phyloP scores from a whole-genome alignment of 129 eudicot species.

The Flaveria ramosissima region DNA sequence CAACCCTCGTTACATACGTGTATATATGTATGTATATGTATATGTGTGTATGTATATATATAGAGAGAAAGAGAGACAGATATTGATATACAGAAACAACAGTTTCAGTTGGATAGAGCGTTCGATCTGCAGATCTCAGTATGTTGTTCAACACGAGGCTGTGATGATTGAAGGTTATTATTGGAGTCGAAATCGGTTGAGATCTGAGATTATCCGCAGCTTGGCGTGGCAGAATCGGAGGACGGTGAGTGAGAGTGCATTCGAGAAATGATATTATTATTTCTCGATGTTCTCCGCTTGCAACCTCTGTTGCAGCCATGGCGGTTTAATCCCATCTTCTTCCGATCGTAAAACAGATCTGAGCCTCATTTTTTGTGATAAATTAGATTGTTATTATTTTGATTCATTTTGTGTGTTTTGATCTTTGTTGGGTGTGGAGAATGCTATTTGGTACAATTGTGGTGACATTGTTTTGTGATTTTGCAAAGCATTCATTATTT shows the following conservation, averaged over 20 bases:
- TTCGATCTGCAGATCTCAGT: not conserved
- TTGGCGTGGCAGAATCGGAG: constrained; percentile 40
- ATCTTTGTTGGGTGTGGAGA: not conserved
- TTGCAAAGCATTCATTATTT: not conserved
- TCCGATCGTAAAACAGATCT: constrained; percentile 34
- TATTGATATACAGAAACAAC: not conserved
- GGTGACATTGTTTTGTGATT: not conserved
- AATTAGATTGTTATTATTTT: not conserved
- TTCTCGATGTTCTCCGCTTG: not conserved
- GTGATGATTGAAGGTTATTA: constrained; percentile 28
- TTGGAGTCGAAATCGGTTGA: constrained; percentile 29
- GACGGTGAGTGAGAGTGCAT: constrained; percentile 13
- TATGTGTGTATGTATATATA: not conserved
- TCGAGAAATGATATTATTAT: too few relatives aligned
- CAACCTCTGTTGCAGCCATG: constrained; percentile 48
- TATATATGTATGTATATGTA: not conserved
- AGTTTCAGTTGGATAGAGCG: not conserved
- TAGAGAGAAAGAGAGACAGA: constrained; percentile 3
- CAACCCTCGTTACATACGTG: constrained; percentile 25
- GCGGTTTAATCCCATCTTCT: constrained; percentile 19
- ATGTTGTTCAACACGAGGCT: constrained; percentile 17
- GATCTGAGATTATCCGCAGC: constrained; percentile 33
- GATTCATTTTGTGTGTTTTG: too few relatives aligned
- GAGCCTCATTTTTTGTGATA: constrained; percentile 21
- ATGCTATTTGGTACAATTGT: not conserved